Evolutionary conservation across 208 protist genomes (phyloP), one percentile per base, ranked within the genome.

Genomic region (Trypanosoma melophagium): DNA sequence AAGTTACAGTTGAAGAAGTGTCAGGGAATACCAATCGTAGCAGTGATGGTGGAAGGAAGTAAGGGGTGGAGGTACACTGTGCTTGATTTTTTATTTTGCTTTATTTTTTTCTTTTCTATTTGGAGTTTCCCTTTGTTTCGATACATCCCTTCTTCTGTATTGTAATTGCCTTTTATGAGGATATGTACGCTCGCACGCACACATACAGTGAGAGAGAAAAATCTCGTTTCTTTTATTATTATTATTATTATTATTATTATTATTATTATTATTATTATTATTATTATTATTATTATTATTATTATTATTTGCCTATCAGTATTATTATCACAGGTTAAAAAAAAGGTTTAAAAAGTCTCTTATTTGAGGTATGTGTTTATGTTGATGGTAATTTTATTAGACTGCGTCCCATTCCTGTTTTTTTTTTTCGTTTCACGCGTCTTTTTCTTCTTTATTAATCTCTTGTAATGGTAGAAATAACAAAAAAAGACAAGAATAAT

Each of bases 1-100:
- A 91, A 7, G 80, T 90, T 50, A 63, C 75, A 17, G 51, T 86
- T 25, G 86, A 94, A 58, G 70, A 64, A 14, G 28, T 45, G 21
- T 53, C 54, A 17, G 16, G 14, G 22, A 57, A n/a, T 49, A 31
- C 22, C 51, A 59, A 28, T 1, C 14, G 57, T 9, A 35, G 55
- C 24, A 66, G 22, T 19, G 44, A 35, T n/a, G 53, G 16, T 35
- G 17, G 10, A 5, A 8, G 38, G 25, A 58, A 59, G 21, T 44
- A 60, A 31, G 19, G 38, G 45, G 52, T 8, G 17, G 13, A 9
- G 63, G 31, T 7, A 45, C 10, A 0, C 28, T 45, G 58, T 45
- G 13, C 7, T 47, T 64, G 38, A 49, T 50, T 60, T 31, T 75
- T 56, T 52, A 54, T 60, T 63, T 70, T 69, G 28, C 57, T 56